Percentiles rank a stretch among this genome's conserved stretches.
phyloP scores from a whole-genome alignment of 176 grass and related monocot species.

The Phoenix roebelenii region DNA sequence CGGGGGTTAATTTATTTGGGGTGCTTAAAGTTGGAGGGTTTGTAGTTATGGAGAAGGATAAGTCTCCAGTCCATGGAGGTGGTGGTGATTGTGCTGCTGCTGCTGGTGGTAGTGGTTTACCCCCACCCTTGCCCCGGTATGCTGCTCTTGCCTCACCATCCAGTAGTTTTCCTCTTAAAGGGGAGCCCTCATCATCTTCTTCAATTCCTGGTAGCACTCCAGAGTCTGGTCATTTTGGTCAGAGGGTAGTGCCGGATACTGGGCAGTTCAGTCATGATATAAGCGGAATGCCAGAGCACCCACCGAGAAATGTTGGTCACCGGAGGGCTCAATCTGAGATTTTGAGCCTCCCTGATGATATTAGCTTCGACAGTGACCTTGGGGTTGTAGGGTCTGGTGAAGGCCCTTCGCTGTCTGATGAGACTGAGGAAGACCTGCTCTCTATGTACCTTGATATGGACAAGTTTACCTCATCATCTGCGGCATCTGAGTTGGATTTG shows the following conservation, averaged over 20 bases:
- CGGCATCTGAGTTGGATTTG: not conserved
- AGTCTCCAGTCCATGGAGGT: not conserved
- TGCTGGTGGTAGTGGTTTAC: not conserved
- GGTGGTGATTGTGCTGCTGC: not conserved
- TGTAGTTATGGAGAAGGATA: not conserved
- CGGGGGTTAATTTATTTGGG: not conserved
- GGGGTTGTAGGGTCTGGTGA: conserved; percentile 38
- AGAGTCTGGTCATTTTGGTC: too few species aligned
- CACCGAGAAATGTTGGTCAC: conserved; percentile 38
- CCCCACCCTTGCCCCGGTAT: not conserved
- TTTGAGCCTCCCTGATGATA: conserved; percentile 57
- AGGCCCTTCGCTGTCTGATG: conserved; percentile 6
- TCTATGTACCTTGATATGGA: conserved; percentile 16
- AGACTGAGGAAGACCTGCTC: conserved; percentile 23
- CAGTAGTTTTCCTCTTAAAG: too few species aligned
- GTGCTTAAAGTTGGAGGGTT: not conserved
- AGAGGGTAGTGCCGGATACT: too few species aligned
- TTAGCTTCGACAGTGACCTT: conserved; percentile 48
- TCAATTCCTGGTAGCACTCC: too few species aligned
- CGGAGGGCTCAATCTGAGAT: conserved; percentile 72
- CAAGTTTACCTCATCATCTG: conserved; percentile 8
- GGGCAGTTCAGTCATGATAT: conserved; percentile 17
- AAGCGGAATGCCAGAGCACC: conserved; percentile 35
- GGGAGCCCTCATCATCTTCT: too few species aligned
- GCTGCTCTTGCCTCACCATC: not conserved